A percentile compares a stretch with the other conserved stretches of the same genome.
phyloP scores from a whole-genome alignment of 2,329 filamentous ascomycete species.

The Huntiella savannae region DNA sequence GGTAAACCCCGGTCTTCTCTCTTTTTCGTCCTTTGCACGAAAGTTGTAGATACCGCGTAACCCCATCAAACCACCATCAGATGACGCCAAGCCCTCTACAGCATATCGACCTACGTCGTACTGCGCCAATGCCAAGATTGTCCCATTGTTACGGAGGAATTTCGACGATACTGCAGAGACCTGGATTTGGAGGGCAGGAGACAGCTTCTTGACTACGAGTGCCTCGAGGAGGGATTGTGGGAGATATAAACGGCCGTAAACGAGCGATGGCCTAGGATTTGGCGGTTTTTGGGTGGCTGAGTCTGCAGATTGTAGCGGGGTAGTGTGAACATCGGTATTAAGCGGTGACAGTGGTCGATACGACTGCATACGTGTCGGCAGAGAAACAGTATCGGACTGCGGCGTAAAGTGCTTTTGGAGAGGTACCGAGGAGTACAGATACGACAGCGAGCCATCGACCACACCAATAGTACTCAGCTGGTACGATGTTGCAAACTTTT shows the following conservation, averaged over 20 bases:
- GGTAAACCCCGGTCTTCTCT: not conserved
- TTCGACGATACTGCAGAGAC: slow-evolving; percentile 61
- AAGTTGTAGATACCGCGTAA: slow-evolving; percentile 88
- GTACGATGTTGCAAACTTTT: slow-evolving; percentile 89
- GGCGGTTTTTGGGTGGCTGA: slow-evolving; percentile 11
- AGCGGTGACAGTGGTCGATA: slow-evolving; percentile 52
- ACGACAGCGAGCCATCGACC: slow-evolving; percentile 92
- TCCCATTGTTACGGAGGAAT: slow-evolving; percentile 54
- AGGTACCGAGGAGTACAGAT: slow-evolving; percentile 79
- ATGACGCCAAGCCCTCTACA: slow-evolving; percentile 77
- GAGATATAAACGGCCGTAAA: slow-evolving; percentile 65
- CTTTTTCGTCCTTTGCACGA: slow-evolving; percentile 43
- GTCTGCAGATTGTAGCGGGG: not conserved
- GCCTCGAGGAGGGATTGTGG: slow-evolving; percentile 76
- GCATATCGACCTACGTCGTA: slow-evolving; percentile 78
- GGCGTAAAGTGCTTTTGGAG: slow-evolving; percentile 44
- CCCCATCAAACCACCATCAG: slow-evolving; percentile 77
- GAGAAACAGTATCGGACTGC: slow-evolving; percentile 54
- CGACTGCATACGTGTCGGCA: slow-evolving; percentile 61
- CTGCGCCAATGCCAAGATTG: slow-evolving; percentile 51
- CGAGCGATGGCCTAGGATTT: slow-evolving; percentile 32
- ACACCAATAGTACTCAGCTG: slow-evolving; percentile 74
- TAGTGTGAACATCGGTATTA: slow-evolving; percentile 12
- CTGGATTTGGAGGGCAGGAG: slow-evolving; percentile 59
- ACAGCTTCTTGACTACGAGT: slow-evolving; percentile 60